Percentiles rank a stretch among this genome's conserved stretches.
These are phyloP conservation scores for Fusarium musae DNA, from an alignment of 2,329 filamentous ascomycete genomes.

Conservation along the genomic window DNA sequence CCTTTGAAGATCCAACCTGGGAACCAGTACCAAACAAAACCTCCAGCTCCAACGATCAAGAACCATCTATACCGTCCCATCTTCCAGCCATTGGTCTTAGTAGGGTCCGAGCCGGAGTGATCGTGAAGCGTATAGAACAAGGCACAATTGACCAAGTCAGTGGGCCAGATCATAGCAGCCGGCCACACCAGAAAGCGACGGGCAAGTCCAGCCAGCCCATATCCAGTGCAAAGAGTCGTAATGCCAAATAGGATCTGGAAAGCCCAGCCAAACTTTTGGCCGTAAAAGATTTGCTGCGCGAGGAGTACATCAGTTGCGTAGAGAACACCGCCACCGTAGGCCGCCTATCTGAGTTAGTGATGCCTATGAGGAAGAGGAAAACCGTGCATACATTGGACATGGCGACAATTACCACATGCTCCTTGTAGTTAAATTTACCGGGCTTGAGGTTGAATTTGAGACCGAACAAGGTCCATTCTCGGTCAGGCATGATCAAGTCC, in stretches of 20 bases:
- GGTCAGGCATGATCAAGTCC: constrained; percentile 66
- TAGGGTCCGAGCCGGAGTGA: constrained; percentile 58
- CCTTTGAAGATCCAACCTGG: constrained; percentile 72
- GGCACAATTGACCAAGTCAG: constrained; percentile 64
- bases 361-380: neutral
- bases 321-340: constrained; percentile 67
- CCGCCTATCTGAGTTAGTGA: constrained; percentile 55
- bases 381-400: constrained; percentile 68
- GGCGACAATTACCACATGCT: constrained; percentile 70
- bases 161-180: constrained; percentile 68
- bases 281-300: constrained; percentile 66
- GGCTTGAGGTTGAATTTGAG: constrained; percentile 66
- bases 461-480: constrained; percentile 62
- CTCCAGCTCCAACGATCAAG: constrained; percentile 63
- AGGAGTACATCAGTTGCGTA: constrained; percentile 64
- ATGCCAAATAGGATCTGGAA: constrained; percentile 66
- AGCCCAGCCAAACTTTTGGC: constrained; percentile 64
- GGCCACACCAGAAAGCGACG: constrained; percentile 65
- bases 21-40: constrained; percentile 69
- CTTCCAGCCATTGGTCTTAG: constrained; percentile 68
- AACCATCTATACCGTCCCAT: constrained; percentile 74
- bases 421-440: constrained; percentile 70
- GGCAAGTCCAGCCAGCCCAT: constrained; percentile 65
- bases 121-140: constrained; percentile 62
- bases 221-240: constrained; percentile 67